phyloP scores from a whole-genome alignment of 768 basidiomycete genomes.

The Ramaria sp. region DNA sequence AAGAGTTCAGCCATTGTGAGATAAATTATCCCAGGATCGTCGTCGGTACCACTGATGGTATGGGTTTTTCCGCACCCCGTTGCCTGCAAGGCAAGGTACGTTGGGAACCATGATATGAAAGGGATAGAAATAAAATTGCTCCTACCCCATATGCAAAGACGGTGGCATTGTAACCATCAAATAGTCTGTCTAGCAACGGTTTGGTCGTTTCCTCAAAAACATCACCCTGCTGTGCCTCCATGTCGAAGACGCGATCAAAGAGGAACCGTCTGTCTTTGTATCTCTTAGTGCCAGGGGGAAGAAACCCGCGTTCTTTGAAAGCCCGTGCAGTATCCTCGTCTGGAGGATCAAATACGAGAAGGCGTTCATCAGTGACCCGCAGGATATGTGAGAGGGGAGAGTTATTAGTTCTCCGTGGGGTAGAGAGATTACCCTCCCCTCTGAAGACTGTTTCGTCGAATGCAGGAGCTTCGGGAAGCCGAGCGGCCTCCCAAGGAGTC shows the following conservation, averaged over 20 bases:
- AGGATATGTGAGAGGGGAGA: constrained; percentile 65
- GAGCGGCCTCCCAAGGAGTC: constrained; percentile 71
- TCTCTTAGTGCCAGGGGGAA: constrained; percentile 80
- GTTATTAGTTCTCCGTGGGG: constrained; percentile 39
- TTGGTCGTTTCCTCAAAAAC: constrained; percentile 82
- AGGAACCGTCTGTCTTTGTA: constrained; percentile 97
- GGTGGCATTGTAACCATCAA: constrained; percentile 95
- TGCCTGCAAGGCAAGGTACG: constrained; percentile 41
- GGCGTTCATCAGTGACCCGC: constrained; percentile 88
- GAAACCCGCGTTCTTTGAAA: constrained; percentile 75
- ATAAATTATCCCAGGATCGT: constrained; percentile 90
- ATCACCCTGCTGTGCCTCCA: constrained; percentile 70
- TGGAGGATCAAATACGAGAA: constrained; percentile 92
- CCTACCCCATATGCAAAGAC: constrained; percentile 97
- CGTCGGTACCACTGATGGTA: constrained; percentile 88
- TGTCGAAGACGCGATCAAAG: constrained; percentile 89
- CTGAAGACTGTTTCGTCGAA: constrained; percentile 56
- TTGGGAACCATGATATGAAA: background rate
- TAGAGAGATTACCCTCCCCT: constrained; percentile 78
- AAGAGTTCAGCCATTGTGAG: constrained; percentile 97
- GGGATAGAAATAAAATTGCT: constrained; percentile 1
- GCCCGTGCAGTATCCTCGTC: constrained; percentile 74
- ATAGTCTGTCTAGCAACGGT: constrained; percentile 71
- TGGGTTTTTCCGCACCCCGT: constrained; percentile 99
- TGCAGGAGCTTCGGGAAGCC: constrained; percentile 58